Conservation (phyloP, 495 filamentous ascomycete genomes). For the Annulohypoxylon stygium region DNA sequence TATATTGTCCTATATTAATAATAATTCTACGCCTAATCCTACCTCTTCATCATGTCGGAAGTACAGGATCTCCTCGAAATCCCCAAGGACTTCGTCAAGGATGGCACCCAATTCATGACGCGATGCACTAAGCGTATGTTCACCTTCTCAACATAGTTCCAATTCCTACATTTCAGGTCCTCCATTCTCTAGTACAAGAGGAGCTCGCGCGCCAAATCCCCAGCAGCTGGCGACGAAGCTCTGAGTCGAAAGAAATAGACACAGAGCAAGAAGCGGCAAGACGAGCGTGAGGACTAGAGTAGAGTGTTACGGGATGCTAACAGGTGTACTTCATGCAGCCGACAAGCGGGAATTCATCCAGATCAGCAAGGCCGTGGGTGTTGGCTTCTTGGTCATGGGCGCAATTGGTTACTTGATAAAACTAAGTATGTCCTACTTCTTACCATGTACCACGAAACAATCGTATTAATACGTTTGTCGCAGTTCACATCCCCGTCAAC, state of each 20-base stretch:
- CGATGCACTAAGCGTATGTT: conserved; percentile 83
- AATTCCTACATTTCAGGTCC: neutral
- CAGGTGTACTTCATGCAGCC: conserved; percentile 49
- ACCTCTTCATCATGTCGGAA: conserved; percentile 69
- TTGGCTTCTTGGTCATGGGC: conserved; percentile 85
- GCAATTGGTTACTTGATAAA: conserved; percentile 92
- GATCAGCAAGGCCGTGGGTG: conserved; percentile 95
- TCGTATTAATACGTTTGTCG: conserved; percentile 18
- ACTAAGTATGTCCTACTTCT: conserved; percentile 72
- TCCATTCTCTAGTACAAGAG: neutral
- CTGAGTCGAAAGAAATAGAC: neutral
- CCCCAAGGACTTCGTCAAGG: conserved; percentile 82
- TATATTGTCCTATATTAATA: conserved; percentile 12
- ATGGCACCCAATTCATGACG: conserved; percentile 83
- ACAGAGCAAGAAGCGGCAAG: neutral
- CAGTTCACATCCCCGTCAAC: conserved; percentile 57
- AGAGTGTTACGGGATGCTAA: conserved; percentile 39
- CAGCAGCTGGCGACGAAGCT: neutral
- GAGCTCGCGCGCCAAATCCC: conserved; percentile 1
- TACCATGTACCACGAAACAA: conserved; percentile 61
- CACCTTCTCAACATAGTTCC: conserved; percentile 10
- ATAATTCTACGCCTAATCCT: conserved; percentile 16
- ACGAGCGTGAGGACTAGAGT: neutral
- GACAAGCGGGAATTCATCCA: conserved; percentile 92
- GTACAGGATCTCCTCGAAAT: conserved; percentile 82